Percentiles rank a stretch among this genome's conserved stretches.
Conservation (phyloP, 176 grass and related monocot species). For the Rhipidocladum racemiflorum region DNA sequence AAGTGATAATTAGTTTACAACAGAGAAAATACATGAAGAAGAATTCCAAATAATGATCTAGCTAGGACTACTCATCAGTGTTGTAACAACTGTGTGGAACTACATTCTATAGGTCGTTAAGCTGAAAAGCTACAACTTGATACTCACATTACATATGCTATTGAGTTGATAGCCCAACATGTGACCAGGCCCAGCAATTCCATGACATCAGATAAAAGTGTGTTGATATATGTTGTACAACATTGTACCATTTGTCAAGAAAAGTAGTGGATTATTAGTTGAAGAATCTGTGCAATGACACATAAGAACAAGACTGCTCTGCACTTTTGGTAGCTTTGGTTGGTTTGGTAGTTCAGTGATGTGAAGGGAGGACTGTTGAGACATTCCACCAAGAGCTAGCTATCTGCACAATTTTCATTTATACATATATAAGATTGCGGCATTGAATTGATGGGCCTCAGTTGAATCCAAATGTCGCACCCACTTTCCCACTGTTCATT, state of each 20-base stretch:
- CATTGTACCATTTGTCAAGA: slow-evolving; percentile 1
- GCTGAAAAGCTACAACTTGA: neutral
- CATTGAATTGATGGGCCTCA: slow-evolving; percentile 21
- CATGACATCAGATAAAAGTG: neutral
- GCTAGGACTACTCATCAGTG: neutral
- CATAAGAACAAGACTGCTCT: slow-evolving; percentile 15
- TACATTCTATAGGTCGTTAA: neutral
- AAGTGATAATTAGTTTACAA: no score
- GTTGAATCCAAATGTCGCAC: slow-evolving; percentile 28
- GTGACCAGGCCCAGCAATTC: neutral
- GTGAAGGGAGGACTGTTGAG: slow-evolving; percentile 33
- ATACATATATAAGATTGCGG: neutral
- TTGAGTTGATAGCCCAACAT: neutral
- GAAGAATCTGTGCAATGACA: neutral
- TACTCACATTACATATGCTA: neutral
- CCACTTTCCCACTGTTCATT: slow-evolving; percentile 32
- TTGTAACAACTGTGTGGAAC: neutral
- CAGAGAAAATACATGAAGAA: neutral
- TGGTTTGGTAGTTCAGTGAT: slow-evolving; percentile 29
- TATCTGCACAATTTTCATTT: slow-evolving; percentile 3
- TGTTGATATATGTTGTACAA: neutral
- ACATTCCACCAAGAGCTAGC: slow-evolving; percentile 32
- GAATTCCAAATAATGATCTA: neutral
- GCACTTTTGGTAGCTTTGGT: slow-evolving; percentile 23
- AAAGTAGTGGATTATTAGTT: slow-evolving; percentile 3